Evolutionary conservation across 2,329 filamentous ascomycete species (phyloP).

Genomic region (Sporothrix pallida): DNA sequence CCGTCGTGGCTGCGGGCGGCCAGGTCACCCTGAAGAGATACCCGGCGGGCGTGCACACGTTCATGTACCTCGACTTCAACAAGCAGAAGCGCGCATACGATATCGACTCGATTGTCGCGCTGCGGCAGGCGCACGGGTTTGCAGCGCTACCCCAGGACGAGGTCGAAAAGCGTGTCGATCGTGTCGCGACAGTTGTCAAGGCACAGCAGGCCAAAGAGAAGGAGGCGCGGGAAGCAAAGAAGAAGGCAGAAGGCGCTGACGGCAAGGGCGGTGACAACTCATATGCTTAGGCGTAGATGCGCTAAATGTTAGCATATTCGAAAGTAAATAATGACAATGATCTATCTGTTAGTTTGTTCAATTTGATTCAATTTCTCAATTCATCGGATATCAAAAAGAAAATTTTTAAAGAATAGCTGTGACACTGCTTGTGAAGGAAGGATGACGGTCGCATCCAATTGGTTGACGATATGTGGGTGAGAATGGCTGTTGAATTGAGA

Average conservation of each 20-base stretch:
- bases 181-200: slow-evolving; percentile 5
- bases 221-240: slow-evolving; percentile 6
- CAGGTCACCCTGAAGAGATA: slow-evolving; percentile 35
- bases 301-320: too few species aligned
- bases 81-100: slow-evolving; percentile 33
- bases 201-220: slow-evolving; percentile 23
- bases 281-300: background rate
- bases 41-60: slow-evolving; percentile 33
- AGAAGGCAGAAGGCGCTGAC: background rate
- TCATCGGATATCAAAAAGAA: too few species aligned
- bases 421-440: too few species aligned
- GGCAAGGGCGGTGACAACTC: background rate
- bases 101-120: slow-evolving; percentile 33
- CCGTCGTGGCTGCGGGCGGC: slow-evolving; percentile 30
- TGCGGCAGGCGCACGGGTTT: slow-evolving; percentile 34
- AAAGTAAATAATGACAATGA: background rate
- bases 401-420: too few species aligned
- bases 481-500: too few species aligned
- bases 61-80: slow-evolving; percentile 31
- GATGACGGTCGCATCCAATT: too few species aligned
- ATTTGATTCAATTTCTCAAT: too few species aligned
- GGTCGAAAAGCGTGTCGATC: slow-evolving; percentile 29
- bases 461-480: too few species aligned
- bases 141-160: slow-evolving; percentile 2
- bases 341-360: too few species aligned